These are phyloP conservation scores for Cercospora canescens DNA, from an alignment of 2,329 filamentous ascomycete genomes.

Conservation along the genomic window DNA sequence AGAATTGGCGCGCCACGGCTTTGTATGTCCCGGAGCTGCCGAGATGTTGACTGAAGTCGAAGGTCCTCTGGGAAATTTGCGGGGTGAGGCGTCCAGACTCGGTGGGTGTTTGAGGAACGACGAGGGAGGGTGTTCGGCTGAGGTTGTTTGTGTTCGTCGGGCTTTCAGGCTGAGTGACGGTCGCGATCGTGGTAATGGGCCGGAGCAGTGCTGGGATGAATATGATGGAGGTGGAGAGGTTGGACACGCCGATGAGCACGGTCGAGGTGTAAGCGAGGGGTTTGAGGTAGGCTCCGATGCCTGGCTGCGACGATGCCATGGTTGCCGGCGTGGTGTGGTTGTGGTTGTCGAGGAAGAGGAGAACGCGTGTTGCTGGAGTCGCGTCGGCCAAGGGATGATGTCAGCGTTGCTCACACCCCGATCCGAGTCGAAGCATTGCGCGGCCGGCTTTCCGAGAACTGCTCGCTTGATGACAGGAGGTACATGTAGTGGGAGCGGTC, in stretches of 20 bases:
- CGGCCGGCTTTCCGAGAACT: not conserved
- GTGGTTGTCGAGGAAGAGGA: not conserved
- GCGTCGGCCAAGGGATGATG: not conserved
- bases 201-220: constrained; percentile 25
- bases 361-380: not conserved
- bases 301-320: constrained; percentile 1
- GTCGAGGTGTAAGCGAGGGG: constrained; percentile 4
- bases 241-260: not conserved
- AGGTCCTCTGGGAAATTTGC: constrained; percentile 18
- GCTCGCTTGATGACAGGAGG: not conserved
- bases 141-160: not conserved
- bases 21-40: constrained; percentile 27
- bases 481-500: not conserved
- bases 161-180: not conserved
- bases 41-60: constrained; percentile 19
- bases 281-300: not conserved
- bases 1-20: constrained; percentile 32
- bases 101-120: constrained; percentile 14
- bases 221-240: constrained; percentile 17
- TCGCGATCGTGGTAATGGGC: constrained; percentile 14
- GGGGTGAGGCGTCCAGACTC: constrained; percentile 24
- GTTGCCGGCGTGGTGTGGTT: not conserved
- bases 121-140: constrained; percentile 11
- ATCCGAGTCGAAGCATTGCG: not conserved
- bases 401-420: not conserved